phyloP scores from a whole-genome alignment of 75 land plant genomes.

The Sequoia sempervirens region DNA sequence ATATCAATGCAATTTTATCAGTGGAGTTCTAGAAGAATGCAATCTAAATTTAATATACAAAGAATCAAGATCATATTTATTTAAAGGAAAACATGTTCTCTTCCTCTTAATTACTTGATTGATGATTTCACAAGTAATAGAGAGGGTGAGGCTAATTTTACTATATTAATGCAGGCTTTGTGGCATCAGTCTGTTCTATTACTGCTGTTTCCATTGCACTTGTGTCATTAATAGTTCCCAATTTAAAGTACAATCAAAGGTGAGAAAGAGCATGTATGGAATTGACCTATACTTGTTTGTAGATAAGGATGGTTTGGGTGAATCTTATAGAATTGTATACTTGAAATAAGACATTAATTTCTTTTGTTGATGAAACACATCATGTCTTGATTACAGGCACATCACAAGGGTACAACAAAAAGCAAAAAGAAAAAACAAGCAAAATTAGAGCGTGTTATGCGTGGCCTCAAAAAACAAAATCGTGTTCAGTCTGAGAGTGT shows the following conservation, averaged over 20 bases:
- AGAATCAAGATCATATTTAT: not conserved
- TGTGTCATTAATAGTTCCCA: not conserved
- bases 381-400: slow-evolving; percentile 41
- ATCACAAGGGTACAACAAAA: slow-evolving; percentile 76
- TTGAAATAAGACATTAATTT: not conserved
- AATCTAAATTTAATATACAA: not conserved
- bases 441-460: slow-evolving; percentile 73
- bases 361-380: not conserved
- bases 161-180: not conserved
- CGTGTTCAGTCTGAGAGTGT: slow-evolving; percentile 45
- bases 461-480: slow-evolving; percentile 84
- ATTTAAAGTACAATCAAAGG: not conserved
- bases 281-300: not conserved
- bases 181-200: not conserved
- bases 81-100: not conserved
- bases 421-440: slow-evolving; percentile 94
- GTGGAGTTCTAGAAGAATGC: not conserved
- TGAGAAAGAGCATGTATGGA: not conserved
- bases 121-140: not conserved
- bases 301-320: not conserved
- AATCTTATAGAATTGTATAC: not conserved
- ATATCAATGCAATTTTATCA: not conserved
- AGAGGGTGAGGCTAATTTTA: not conserved
- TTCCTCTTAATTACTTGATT: not conserved
- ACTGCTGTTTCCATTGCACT: not conserved